Base-by-base conservation (phyloP, 495 filamentous ascomycete species). In the Podospora sp. region DNA sequence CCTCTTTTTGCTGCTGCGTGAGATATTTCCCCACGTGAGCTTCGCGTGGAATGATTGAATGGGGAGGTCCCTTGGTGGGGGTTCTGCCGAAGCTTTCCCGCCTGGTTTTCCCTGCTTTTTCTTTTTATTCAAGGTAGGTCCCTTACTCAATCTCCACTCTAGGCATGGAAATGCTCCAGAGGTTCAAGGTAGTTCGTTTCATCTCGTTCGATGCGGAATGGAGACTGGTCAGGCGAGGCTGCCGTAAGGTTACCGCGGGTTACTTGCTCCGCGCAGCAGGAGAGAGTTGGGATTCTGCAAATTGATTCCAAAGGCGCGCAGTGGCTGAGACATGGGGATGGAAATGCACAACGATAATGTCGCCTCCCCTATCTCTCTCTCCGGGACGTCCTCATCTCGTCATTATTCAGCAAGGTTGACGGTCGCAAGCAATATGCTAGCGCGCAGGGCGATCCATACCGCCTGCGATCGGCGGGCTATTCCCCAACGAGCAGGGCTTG, bases 21-120 rank as follows among this genome's bases (percentile, higher is more conserved):
- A 46, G 40, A 26, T 6, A 27, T 7, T 26, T 57, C 53, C 53
- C 53, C 53, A 57, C 53, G 5, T 57, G 53, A 57, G 53, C 22
- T 57, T 57, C 22, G 6, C 18, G 22, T 26, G 22, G 22, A 24
- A 4, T 12, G 20, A n/a, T n/a, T n/a, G 26, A 33, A 33, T 33
- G 3, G 29, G n/a, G 29, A 33, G 26, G 53, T 57, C 22, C 53
- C 53, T 57, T 57, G 53, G 53, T 57, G 53, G 53, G 53, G 53
- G 52, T 24, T 24, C 26, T 27, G 53, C 26, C 21, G 26, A 57
- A 57, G 11, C 53, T 27, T 24, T 27, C 21, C 53, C 26, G 21
- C 22, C 1, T 57, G 0, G 26, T 26, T 57, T 26, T 14, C 26
- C 22, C 53, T 24, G 22, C 6, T 25, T 57, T 24, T 24, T 57